Conservation (phyloP, 2,329 filamentous ascomycete genomes). For the Akanthomyces lecanii region DNA sequence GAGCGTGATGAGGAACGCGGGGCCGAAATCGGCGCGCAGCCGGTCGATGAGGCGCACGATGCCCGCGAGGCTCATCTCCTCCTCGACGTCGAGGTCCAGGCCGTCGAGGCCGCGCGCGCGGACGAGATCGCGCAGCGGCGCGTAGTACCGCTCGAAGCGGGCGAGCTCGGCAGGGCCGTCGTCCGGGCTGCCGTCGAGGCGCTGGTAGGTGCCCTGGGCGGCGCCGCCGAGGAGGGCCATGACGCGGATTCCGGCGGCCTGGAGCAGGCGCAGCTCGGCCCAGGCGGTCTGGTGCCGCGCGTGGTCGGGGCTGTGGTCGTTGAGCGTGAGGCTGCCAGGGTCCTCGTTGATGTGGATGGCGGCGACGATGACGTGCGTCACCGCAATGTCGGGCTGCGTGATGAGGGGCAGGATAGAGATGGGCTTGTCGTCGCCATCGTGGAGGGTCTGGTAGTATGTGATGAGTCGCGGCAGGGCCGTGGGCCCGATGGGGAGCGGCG, state of each 20-base stretch:
- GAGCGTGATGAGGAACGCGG: slow-evolving; percentile 69
- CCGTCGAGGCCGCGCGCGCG: slow-evolving; percentile 60
- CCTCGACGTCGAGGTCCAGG: slow-evolving; percentile 76
- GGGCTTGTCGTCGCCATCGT: slow-evolving; percentile 39
- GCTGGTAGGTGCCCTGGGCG: slow-evolving; percentile 64
- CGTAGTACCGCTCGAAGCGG: slow-evolving; percentile 70
- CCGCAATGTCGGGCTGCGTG: slow-evolving; percentile 41
- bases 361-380: slow-evolving; percentile 81
- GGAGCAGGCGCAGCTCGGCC: slow-evolving; percentile 69
- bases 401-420: slow-evolving; percentile 53
- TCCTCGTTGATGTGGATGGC: slow-evolving; percentile 76
- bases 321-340: slow-evolving; percentile 67
- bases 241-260: slow-evolving; percentile 71
- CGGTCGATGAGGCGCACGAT: slow-evolving; percentile 64
- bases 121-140: slow-evolving; percentile 62
- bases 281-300: slow-evolving; percentile 68
- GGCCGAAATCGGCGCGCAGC: slow-evolving; percentile 64
- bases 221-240: slow-evolving; percentile 87
- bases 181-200: slow-evolving; percentile 48
- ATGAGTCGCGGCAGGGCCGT: slow-evolving; percentile 44
- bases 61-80: slow-evolving; percentile 64
- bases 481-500: slow-evolving; percentile 27
- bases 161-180: slow-evolving; percentile 30
- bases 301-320: slow-evolving; percentile 70
- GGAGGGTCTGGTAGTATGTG: slow-evolving; percentile 53